A percentile compares a stretch with the other conserved stretches of the same genome.
phyloP scores from a whole-genome alignment of 306 rosid genomes.

The Astragalus membranaceus region DNA sequence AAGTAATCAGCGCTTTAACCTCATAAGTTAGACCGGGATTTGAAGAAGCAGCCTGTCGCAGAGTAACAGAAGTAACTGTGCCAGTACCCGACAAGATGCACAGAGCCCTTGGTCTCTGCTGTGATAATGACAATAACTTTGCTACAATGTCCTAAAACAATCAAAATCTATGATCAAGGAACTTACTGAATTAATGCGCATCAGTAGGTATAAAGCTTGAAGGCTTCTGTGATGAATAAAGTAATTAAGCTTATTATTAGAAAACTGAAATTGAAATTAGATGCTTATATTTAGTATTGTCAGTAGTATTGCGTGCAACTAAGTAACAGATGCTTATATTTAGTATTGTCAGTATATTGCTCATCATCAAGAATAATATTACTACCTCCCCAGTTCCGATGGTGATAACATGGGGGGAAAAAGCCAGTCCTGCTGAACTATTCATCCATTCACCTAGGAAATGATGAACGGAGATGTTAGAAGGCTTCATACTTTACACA shows the following conservation, averaged over 20 bases:
- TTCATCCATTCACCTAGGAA: constrained; percentile 97
- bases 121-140: constrained; percentile 67
- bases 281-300: neutral
- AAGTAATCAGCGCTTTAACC: constrained; percentile 37
- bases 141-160: constrained; percentile 75
- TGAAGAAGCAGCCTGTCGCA: constrained; percentile 86
- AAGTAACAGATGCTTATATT: neutral
- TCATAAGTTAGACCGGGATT: constrained; percentile 62
- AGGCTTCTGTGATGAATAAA: neutral
- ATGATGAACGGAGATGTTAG: constrained; percentile 3
- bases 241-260: neutral
- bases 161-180: constrained; percentile 12
- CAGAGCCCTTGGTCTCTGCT: constrained; percentile 94
- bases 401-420: constrained; percentile 84
- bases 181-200: constrained; percentile 5
- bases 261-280: neutral
- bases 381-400: constrained; percentile 86
- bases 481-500: neutral
- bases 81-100: constrained; percentile 91
- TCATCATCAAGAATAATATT: constrained; percentile 5
- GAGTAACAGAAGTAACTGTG: constrained; percentile 63
- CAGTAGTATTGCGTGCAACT: neutral
- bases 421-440: constrained; percentile 89
- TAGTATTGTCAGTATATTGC: neutral
- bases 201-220: neutral